phyloP scores from a whole-genome alignment of 2,329 filamentous ascomycete genomes.

The Apiospora phragmitis region DNA sequence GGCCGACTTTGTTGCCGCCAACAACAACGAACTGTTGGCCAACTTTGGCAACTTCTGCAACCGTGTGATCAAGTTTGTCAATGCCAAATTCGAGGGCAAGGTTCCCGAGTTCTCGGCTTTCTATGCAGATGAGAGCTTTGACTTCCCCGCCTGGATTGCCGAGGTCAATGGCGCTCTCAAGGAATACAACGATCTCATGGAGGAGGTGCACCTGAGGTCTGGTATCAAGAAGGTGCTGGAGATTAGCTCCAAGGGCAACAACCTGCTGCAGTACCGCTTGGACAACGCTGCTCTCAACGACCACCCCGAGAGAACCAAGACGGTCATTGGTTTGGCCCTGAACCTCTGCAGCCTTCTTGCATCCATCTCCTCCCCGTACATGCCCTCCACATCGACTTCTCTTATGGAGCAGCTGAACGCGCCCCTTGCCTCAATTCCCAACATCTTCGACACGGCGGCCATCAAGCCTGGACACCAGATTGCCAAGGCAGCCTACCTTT shows the following conservation, averaged over 20 bases:
- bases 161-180: conserved; percentile 50
- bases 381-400: conserved; percentile 61
- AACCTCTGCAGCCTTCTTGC: conserved; percentile 70
- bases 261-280: conserved; percentile 46
- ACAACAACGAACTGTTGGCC: conserved; percentile 71
- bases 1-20: conserved; percentile 68
- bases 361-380: conserved; percentile 67
- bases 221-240: conserved; percentile 63
- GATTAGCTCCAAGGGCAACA: conserved; percentile 63
- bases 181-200: conserved; percentile 56
- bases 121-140: conserved; percentile 57
- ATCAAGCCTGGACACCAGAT: conserved; percentile 66
- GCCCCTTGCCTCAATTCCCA: conserved; percentile 52
- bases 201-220: conserved; percentile 58
- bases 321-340: conserved; percentile 62
- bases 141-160: conserved; percentile 40
- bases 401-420: conserved; percentile 66
- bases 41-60: conserved; percentile 71
- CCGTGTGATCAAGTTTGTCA: conserved; percentile 72
- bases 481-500: conserved; percentile 67
- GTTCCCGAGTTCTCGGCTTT: conserved; percentile 61
- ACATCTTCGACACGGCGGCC: conserved; percentile 51
- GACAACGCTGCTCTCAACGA: conserved; percentile 40
- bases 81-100: conserved; percentile 71
- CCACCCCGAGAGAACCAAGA: conserved; percentile 36